Conservation (phyloP, 129 eudicot species). For the Helichrysum umbraculigerum region DNA sequence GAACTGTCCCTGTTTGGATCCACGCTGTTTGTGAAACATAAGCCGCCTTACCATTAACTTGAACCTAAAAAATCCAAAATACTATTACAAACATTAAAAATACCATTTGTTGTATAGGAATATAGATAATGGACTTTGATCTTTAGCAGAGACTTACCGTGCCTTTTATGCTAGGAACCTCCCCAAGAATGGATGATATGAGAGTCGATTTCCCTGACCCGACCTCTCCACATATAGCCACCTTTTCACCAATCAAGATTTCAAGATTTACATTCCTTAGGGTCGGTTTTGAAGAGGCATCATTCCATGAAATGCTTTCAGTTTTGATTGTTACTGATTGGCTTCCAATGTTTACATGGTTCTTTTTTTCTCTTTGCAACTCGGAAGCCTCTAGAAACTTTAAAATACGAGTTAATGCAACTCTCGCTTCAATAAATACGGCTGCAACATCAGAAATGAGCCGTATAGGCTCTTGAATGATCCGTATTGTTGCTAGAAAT, state of each 20-base stretch:
- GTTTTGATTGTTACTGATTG: conserved; percentile 30
- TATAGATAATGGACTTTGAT: neutral
- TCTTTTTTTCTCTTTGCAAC: conserved; percentile 33
- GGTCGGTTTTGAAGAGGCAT: conserved; percentile 37
- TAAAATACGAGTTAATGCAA: conserved; percentile 50
- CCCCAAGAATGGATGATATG: conserved; percentile 70
- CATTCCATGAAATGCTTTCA: conserved; percentile 58
- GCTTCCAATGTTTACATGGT: neutral
- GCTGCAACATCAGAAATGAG: conserved; percentile 50
- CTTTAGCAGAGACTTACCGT: conserved; percentile 40
- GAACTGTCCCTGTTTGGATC: conserved; percentile 78
- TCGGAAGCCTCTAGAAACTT: conserved; percentile 70
- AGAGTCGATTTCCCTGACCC: conserved; percentile 79
- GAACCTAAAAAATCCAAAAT: conserved; percentile 41
- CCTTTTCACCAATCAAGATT: conserved; percentile 48
- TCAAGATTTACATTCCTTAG: conserved; percentile 33
- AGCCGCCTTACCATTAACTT: conserved; percentile 57
- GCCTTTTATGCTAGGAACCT: conserved; percentile 61
- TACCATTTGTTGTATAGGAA: neutral
- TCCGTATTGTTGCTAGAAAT: conserved; percentile 59
- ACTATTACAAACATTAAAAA: neutral
- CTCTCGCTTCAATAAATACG: conserved; percentile 52
- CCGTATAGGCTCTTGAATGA: conserved; percentile 59
- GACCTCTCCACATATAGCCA: conserved; percentile 81
- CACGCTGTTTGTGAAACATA: conserved; percentile 81